These are phyloP conservation scores for Fusarium staphyleae DNA, from an alignment of 2,329 filamentous ascomycete species.

Conservation along the genomic window DNA sequence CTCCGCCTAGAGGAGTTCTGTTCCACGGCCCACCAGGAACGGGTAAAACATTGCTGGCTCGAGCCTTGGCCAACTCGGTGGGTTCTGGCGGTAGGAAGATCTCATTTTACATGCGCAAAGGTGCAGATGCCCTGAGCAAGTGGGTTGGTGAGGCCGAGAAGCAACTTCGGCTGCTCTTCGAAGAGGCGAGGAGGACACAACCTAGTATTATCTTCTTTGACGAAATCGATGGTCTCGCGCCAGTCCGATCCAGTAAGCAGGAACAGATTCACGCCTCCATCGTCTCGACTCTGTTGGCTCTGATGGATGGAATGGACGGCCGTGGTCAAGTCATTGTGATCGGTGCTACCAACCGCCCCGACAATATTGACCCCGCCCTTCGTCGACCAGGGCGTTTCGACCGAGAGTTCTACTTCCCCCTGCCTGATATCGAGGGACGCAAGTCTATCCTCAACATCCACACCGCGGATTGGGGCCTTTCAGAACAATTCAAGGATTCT, in stretches of 20 bases:
- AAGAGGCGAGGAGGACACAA: conserved; percentile 93
- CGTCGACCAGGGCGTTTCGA: conserved; percentile 94
- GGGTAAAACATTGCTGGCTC: conserved; percentile 94
- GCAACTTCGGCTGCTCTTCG: conserved; percentile 90
- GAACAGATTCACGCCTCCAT: conserved; percentile 99
- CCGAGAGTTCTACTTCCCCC: conserved; percentile 95
- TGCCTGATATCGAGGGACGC: conserved; percentile 81
- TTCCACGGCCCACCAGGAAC: conserved; percentile 98
- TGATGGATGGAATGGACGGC: conserved; percentile 99
- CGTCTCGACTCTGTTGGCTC: conserved; percentile 87
- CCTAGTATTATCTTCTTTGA: conserved; percentile 99
- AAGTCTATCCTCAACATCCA: conserved; percentile 93
- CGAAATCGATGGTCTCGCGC: conserved; percentile 95
- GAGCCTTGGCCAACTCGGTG: conserved; percentile 89
- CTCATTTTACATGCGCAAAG: conserved; percentile 99
- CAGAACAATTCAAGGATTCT: conserved; percentile 79
- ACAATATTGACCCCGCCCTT: conserved; percentile 95
- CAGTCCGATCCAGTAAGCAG: conserved; percentile 95
- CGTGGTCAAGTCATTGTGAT: conserved; percentile 98
- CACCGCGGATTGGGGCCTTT: conserved; percentile 90
- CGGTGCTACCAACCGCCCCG: conserved; percentile 95
- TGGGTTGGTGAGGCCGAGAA: conserved; percentile 99
- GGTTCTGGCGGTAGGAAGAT: conserved; percentile 91
- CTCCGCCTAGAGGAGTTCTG: conserved; percentile 90
- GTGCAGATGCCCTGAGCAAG: conserved; percentile 95